These are phyloP conservation scores for Blepharisma japonicum DNA, from an alignment of 73 alveolate species.

Conservation along the genomic window DNA sequence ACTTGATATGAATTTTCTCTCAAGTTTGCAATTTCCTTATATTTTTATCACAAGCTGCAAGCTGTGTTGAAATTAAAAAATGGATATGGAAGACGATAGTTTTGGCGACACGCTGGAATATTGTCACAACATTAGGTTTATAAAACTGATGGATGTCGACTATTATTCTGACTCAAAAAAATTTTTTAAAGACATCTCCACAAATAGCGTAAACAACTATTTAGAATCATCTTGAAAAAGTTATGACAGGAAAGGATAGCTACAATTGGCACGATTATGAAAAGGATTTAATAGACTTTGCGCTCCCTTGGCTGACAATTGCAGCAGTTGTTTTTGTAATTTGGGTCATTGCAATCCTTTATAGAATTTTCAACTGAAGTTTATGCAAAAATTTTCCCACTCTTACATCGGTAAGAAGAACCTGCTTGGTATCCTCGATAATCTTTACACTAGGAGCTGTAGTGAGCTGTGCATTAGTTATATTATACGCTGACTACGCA, in stretches of 20 bases:
- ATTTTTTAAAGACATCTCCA: no score
- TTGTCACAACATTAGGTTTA: no score
- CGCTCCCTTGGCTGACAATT: slow-evolving; percentile 1
- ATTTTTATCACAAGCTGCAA: no score
- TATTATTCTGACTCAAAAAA: no score
- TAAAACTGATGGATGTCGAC: no score
- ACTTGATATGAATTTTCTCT: no score
- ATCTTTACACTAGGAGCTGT: background rate
- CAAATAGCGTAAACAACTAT: background rate
- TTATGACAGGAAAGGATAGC: background rate
- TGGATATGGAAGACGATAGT: no score
- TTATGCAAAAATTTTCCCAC: background rate
- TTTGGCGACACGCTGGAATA: no score
- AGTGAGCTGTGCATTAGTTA: background rate
- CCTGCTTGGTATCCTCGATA: background rate
- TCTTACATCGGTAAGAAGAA: background rate
- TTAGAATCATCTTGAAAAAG: slow-evolving; percentile 21
- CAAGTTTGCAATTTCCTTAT: no score
- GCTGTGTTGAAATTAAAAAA: no score
- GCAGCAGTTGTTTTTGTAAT: slow-evolving; percentile 19
- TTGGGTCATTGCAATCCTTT: background rate
- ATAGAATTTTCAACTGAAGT: background rate
- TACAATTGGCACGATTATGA: slow-evolving; percentile 17
- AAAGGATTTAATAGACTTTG: background rate
- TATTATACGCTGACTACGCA: background rate